phyloP scores from a whole-genome alignment of 2,329 filamentous ascomycete species.

The Venturia nashicola region DNA sequence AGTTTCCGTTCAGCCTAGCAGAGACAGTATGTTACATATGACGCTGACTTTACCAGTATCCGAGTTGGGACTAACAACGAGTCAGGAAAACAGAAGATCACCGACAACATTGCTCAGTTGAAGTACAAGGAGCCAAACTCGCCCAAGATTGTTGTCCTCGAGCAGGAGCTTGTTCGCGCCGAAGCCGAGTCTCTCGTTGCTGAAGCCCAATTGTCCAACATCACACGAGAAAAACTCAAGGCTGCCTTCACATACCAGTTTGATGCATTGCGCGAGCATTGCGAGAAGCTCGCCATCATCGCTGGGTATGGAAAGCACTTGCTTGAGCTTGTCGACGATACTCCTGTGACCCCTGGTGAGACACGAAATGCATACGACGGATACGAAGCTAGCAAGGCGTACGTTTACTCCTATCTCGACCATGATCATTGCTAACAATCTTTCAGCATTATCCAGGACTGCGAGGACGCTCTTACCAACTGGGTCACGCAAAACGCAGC shows the following conservation, averaged over 20 bases:
- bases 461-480: constrained; percentile 92
- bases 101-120: constrained; percentile 93
- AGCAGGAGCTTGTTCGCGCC: constrained; percentile 95
- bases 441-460: constrained; percentile 85
- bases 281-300: constrained; percentile 96
- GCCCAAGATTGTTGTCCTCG: constrained; percentile 90
- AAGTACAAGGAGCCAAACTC: constrained; percentile 99
- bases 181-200: constrained; percentile 98
- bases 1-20: constrained; percentile 92
- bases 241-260: constrained; percentile 97
- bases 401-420: constrained; percentile 17
- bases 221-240: constrained; percentile 98
- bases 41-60: background rate
- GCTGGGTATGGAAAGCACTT: constrained; percentile 96
- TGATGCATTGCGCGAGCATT: constrained; percentile 91
- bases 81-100: constrained; percentile 94
- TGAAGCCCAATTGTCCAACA: constrained; percentile 96
- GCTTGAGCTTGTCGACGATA: constrained; percentile 93
- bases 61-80: background rate
- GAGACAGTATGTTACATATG: constrained; percentile 60
- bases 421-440: background rate
- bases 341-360: constrained; percentile 92
- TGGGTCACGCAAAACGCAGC: constrained; percentile 89
- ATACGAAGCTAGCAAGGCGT: constrained; percentile 91
- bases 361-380: constrained; percentile 93